Evolutionary conservation across 169 alveolate species (phyloP), one percentile per base, ranked within the genome.

Genomic region (Theileria luwenshuni): DNA sequence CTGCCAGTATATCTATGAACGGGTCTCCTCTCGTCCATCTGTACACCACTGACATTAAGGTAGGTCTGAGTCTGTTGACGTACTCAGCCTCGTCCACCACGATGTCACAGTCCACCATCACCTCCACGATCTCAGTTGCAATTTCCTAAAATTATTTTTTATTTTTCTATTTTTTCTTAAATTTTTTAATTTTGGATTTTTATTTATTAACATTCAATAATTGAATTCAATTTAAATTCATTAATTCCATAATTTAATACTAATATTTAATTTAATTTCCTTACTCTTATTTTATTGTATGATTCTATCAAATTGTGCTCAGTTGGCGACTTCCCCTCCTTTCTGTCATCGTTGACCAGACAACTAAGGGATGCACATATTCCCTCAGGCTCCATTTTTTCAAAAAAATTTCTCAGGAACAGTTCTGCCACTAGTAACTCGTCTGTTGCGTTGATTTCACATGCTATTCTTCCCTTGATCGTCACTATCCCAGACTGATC

Each of bases 361-460:
- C 98, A 94, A 68, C 98, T 94, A 13, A 97, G 87, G 13, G 96
- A 86, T 0, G 99, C 99, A 28, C 97, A 96, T 25, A 97, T 94
- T 64, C 94, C 94, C 72, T 94, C 97, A n/a, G 95, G 92, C 33
- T 85, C 86, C 81, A 96, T 84, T 56, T 94, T 95, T 47, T 96
- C 95, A 76, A 98, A 97, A 65, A 94, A 92, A 54, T 97, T 97
- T 51, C 94, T 90, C 77, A 92, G 87, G 33, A 97, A 87, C 71
- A 96, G 75, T 80, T 98, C 99, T 7, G 99, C 95, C 42, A 96
- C 94, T 45, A 98, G 84, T 33, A 98, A 74, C 86, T 98, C 99
- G 83, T 97, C 99, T n/a, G 97, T 92, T 13, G 99, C 97, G 38
- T 98, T 92, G 54, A 98, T 94, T 73, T 97, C 99, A 85, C 99